Base-by-base conservation (phyloP, 495 filamentous ascomycete genomes). In the Penicillium mononematosum region DNA sequence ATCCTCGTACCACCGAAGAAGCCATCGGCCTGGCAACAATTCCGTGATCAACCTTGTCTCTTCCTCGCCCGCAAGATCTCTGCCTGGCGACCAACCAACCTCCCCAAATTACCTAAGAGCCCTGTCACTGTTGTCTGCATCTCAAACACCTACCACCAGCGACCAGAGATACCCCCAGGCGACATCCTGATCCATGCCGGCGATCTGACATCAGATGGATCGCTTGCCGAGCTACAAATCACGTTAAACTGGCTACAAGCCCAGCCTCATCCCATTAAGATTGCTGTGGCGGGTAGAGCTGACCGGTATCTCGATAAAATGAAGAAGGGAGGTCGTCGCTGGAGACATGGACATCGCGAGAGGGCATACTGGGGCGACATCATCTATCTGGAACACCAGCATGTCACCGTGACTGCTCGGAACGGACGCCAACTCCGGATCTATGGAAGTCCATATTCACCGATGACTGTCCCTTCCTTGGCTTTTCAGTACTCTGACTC, bases 11-110 rank as follows among this genome's bases (percentile, higher is more conserved):
- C 25, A 9, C 27, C 45, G 25, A 7, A 3, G n/a, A 1, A n/a
- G 17, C 46, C 46, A 34, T 20, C 29, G 8, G 29, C 17, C 8
- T 49, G 31, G 46, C 31, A 49, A 49, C 31, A 31, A 16, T 34
- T 49, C 46, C 16, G 46, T 6, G 17, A 19, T 5, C n/a, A 8
- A 20, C 46, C 29, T 22, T 49, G 14, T 34, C 46, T 49, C 17
- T 49, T 49, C 27, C 31, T 49, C 46, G 46, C 46, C 29, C 45
- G 25, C 45, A 47, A 31, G 45, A 16, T 31, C 16, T 47, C 20
- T 47, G 24, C 25, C 11, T 47, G 24, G 22, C 45, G 45, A 16
- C 25, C 24, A 27, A 22, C 20, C 14, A 47, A 16, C 4, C 45
- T 14, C 12, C 10, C 45, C 20, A 2, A 31, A 16, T 16, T 27